Evolutionary conservation across 192 early-diverging fungal genomes (phyloP).

Genomic region (Spinellus fusiger): DNA sequence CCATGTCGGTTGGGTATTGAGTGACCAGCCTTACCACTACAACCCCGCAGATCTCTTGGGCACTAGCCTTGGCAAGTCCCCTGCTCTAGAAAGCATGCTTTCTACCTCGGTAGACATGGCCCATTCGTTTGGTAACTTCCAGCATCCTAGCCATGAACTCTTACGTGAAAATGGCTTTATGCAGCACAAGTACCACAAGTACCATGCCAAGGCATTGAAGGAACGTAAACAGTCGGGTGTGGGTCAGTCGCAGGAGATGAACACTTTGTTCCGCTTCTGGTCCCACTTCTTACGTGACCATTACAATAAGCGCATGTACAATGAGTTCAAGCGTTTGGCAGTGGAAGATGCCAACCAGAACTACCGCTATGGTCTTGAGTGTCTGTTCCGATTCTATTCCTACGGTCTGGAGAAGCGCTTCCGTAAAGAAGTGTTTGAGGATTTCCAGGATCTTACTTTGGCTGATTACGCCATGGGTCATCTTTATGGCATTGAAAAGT

Average conservation of each 20-base stretch:
- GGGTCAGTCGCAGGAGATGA: constrained; percentile 95
- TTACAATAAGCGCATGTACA: constrained; percentile 91
- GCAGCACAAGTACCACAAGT: constrained; percentile 95
- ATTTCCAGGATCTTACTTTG: constrained; percentile 81
- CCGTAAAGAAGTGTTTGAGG: constrained; percentile 76
- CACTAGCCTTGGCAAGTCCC: constrained; percentile 38
- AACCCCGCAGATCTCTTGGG: constrained; percentile 42
- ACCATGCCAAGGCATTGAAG: constrained; percentile 85
- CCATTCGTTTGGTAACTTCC: constrained; percentile 54
- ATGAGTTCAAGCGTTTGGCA: constrained; percentile 86
- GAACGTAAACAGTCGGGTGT: constrained; percentile 88
- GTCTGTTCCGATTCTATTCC: constrained; percentile 95
- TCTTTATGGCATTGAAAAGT: constrained; percentile 91
- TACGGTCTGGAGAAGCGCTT: constrained; percentile 92
- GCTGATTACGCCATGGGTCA: constrained; percentile 69
- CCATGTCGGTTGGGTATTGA: constrained; percentile 70
- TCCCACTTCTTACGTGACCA: constrained; percentile 95
- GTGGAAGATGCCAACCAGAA: constrained; percentile 81
- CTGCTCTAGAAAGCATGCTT: constrained; percentile 17
- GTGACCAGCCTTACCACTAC: constrained; percentile 61
- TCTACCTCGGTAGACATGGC: constrained; percentile 48
- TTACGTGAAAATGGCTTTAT: constrained; percentile 96
- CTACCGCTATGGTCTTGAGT: constrained; percentile 96
- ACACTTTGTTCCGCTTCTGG: constrained; percentile 94
- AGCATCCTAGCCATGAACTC: constrained; percentile 91